Conservation (phyloP, 305 asterid species). For the Fraxinus sp. region DNA sequence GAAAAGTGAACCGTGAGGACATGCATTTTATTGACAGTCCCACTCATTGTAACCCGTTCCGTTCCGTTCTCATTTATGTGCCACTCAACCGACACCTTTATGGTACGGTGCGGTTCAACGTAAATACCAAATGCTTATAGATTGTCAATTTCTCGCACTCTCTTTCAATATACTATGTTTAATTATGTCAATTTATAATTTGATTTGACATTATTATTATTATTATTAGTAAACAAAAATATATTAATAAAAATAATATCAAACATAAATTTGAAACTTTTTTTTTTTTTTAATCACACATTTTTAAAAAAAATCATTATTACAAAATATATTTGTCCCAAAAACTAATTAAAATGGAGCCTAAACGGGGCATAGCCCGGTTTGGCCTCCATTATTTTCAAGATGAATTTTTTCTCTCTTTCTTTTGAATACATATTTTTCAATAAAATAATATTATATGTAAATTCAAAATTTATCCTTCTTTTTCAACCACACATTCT, state of each 20-base stretch:
- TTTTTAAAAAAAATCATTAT: too few relatives aligned
- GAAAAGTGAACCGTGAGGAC: neutral
- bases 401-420: too few relatives aligned
- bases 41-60: neutral
- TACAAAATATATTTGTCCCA: too few relatives aligned
- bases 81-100: slow-evolving; percentile 21
- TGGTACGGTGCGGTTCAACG: neutral
- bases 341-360: too few relatives aligned
- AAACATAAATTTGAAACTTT: too few relatives aligned
- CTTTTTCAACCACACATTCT: too few relatives aligned
- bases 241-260: neutral
- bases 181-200: neutral
- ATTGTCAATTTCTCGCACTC: neutral
- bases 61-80: neutral
- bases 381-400: too few relatives aligned
- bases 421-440: too few relatives aligned
- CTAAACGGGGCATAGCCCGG: too few relatives aligned
- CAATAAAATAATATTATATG: too few relatives aligned
- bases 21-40: neutral
- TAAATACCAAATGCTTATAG: neutral
- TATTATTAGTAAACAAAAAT: neutral
- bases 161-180: neutral
- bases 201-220: neutral
- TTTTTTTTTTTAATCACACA: too few relatives aligned
- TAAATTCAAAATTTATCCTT: too few relatives aligned